Evolutionary conservation across 2,329 filamentous ascomycete species (phyloP).

Genomic region (Fusarium equiseti): DNA sequence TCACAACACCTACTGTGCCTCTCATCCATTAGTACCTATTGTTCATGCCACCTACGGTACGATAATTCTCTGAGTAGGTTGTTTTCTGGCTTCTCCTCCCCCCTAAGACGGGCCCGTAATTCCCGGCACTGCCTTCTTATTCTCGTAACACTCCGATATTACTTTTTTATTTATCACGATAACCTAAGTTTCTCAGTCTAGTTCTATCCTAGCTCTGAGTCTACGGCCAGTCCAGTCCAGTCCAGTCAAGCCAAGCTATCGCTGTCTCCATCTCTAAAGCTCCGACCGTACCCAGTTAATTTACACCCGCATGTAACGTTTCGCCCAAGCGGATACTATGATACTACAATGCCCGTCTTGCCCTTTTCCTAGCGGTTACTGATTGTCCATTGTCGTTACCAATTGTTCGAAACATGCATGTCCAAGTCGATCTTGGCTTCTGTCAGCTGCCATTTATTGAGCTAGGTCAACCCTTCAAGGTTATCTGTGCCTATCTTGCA

Average conservation of each 20-base stretch:
- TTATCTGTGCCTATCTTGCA: not conserved
- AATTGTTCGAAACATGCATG: slow-evolving; percentile 7
- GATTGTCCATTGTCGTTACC: not conserved
- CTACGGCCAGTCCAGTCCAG: not conserved
- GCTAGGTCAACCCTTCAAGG: not conserved
- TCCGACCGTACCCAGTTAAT: slow-evolving; percentile 28
- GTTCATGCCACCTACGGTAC: not conserved
- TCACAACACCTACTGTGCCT: not conserved
- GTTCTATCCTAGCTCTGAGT: not conserved
- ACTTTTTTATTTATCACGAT: slow-evolving; percentile 16
- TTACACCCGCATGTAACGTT: slow-evolving; percentile 42
- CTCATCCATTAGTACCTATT: not conserved
- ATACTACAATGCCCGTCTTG: slow-evolving; percentile 3
- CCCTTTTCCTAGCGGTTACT: slow-evolving; percentile 6
- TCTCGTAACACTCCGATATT: slow-evolving; percentile 26
- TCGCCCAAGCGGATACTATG: slow-evolving; percentile 28
- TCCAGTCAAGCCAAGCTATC: not conserved
- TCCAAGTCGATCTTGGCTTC: slow-evolving; percentile 5
- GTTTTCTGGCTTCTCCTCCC: not conserved
- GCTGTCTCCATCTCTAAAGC: slow-evolving; percentile 16
- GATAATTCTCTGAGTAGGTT: not conserved
- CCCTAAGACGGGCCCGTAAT: slow-evolving; percentile 15
- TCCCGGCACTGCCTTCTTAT: slow-evolving; percentile 13
- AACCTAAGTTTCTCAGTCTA: not conserved
- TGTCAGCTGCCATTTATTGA: slow-evolving; percentile 1